Conservation (phyloP, 257 asterid genomes). For the Lycium barbarum region DNA sequence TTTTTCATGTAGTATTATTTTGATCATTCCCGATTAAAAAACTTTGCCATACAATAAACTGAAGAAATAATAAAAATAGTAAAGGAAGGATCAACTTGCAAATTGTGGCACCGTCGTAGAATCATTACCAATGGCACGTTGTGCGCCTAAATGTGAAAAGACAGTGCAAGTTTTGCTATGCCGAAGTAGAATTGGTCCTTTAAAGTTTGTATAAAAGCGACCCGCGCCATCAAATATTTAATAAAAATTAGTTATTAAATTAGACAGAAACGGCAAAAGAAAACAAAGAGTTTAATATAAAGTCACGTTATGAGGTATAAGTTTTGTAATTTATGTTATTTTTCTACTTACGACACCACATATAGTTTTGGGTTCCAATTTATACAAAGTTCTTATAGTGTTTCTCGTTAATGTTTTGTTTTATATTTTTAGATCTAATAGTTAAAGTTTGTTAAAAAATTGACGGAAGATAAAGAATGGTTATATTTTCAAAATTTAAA, state of each 20-base stretch:
- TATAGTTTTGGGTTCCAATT: not conserved
- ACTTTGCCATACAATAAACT: not conserved
- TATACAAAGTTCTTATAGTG: not conserved
- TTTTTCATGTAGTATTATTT: not conserved
- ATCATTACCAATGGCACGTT: no score
- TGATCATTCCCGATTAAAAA: not conserved
- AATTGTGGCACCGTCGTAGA: no score
- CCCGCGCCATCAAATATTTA: not conserved
- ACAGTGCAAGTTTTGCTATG: no score
- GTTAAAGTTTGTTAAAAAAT: not conserved
- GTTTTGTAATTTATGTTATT: not conserved
- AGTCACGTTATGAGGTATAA: not conserved
- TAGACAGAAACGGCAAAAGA: not conserved
- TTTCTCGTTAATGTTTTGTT: not conserved
- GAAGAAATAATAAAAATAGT: not conserved
- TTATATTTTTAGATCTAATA: no score
- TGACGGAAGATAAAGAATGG: not conserved
- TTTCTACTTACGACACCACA: not conserved
- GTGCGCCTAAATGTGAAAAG: no score
- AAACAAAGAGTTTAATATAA: not conserved
- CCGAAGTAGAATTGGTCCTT: no score
- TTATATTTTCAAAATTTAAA: not conserved
- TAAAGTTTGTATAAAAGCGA: no score
- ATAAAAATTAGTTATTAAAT: not conserved
- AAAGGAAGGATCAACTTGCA: no score